These are phyloP conservation scores for Nepenthes gracilis DNA, from an alignment of 148 eudicot species.

Conservation along the genomic window DNA sequence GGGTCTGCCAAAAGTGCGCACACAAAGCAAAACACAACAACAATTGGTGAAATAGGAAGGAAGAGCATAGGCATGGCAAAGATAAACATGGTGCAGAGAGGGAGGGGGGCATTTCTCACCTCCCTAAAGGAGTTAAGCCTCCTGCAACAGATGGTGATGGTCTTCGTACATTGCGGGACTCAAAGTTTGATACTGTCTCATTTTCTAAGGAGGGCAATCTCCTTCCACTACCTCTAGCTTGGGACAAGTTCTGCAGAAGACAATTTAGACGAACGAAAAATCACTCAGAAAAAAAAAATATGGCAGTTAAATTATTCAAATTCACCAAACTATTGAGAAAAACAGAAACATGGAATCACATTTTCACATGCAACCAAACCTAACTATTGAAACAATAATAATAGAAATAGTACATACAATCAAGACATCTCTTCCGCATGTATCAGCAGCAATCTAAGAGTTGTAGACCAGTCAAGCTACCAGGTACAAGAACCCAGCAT, in stretches of 20 bases:
- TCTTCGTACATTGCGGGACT: constrained; percentile 54
- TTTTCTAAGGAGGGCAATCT: constrained; percentile 38
- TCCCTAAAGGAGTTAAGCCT: neutral
- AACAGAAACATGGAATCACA: too few relatives aligned
- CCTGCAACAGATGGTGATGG: constrained; percentile 50
- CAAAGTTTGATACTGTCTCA: constrained; percentile 30
- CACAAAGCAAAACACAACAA: neutral
- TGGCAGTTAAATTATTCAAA: too few relatives aligned
- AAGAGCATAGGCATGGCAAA: neutral
- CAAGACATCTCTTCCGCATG: too few relatives aligned
- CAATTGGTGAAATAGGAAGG: too few relatives aligned
- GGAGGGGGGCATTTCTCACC: neutral
- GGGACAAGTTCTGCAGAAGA: constrained; percentile 46
- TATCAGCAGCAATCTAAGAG: too few relatives aligned
- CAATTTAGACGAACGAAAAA: neutral
- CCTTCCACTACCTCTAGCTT: constrained; percentile 40
- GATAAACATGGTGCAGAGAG: neutral
- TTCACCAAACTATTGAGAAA: too few relatives aligned
- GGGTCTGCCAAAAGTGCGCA: constrained; percentile 39
- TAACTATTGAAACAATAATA: too few relatives aligned
- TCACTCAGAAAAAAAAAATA: neutral
- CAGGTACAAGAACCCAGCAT: too few relatives aligned
- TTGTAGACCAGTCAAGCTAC: too few relatives aligned
- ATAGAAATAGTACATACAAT: too few relatives aligned
- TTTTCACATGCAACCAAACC: too few relatives aligned